phyloP scores from a whole-genome alignment of 495 filamentous ascomycete genomes.

The Acidiella bohemica region DNA sequence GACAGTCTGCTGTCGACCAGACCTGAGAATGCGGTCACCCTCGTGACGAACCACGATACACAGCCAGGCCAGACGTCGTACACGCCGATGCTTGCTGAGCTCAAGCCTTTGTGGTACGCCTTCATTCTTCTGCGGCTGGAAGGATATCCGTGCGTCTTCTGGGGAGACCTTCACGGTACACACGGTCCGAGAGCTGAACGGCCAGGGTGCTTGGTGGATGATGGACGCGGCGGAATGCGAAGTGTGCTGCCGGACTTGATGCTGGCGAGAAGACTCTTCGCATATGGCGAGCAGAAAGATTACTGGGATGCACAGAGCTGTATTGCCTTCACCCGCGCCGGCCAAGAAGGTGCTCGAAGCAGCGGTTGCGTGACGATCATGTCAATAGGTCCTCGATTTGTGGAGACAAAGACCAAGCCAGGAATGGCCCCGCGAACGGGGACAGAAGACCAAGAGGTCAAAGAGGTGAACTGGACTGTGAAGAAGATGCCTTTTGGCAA shows the following conservation, averaged over 20 bases:
- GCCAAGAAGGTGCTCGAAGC: constrained; percentile 17
- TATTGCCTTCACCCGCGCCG: constrained; percentile 52
- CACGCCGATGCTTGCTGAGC: constrained; percentile 25
- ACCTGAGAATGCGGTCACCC: constrained; percentile 48
- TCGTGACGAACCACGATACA: constrained; percentile 32
- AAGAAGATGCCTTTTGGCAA: constrained; percentile 26
- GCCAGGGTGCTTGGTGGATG: constrained; percentile 36
- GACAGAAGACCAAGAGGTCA: too few relatives aligned
- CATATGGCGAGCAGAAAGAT: constrained; percentile 53
- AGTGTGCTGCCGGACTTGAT: constrained; percentile 47
- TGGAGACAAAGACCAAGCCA: neutral
- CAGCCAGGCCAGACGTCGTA: constrained; percentile 31
- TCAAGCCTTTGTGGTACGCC: constrained; percentile 31
- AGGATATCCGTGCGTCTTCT: constrained; percentile 61
- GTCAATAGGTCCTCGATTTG: constrained; percentile 4
- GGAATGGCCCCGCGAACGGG: too few relatives aligned
- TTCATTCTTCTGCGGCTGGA: constrained; percentile 49
- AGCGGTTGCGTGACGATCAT: constrained; percentile 23
- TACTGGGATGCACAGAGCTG: constrained; percentile 55
- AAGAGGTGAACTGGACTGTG: constrained; percentile 3
- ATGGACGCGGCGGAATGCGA: constrained; percentile 17
- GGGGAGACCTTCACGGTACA: constrained; percentile 64
- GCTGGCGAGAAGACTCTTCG: constrained; percentile 53
- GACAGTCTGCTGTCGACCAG: constrained; percentile 42
- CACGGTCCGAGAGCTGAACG: constrained; percentile 37